These are phyloP conservation scores for Plasmodium adleri DNA, from an alignment of 169 alveolate species.

Conservation along the genomic window DNA sequence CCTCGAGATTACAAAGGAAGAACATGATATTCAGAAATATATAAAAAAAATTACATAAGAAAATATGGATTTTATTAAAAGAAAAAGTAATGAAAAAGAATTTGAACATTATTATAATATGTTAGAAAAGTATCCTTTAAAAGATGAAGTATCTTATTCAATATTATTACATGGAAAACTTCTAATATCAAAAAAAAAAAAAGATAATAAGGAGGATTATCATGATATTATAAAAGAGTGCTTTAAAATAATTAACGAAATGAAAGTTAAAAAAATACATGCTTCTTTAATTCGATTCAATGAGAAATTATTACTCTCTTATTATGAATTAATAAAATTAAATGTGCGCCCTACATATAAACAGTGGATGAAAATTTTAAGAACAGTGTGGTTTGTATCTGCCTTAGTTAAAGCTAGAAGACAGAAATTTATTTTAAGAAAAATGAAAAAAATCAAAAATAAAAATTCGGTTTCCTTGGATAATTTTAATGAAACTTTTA, in stretches of 20 bases:
- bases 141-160: conserved; percentile 68
- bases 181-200: conserved; percentile 14
- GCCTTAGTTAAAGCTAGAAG: conserved; percentile 68
- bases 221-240: conserved; percentile 11
- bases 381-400: conserved; percentile 66
- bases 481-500: conserved; percentile 40
- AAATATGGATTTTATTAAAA: conserved; percentile 41
- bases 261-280: conserved; percentile 48
- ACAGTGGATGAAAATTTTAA: conserved; percentile 54
- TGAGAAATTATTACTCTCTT: conserved; percentile 36
- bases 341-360: conserved; percentile 25
- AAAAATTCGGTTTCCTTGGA: conserved; percentile 14
- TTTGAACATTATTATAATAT: conserved; percentile 24
- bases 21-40: conserved; percentile 51
- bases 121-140: conserved; percentile 30
- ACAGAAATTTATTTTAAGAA: conserved; percentile 36
- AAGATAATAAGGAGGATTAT: neutral
- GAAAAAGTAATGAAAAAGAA: conserved; percentile 39
- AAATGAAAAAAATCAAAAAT: conserved; percentile 16
- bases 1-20: conserved; percentile 57
- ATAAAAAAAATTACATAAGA: conserved; percentile 61
- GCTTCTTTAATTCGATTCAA: conserved; percentile 48
- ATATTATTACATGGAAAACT: conserved; percentile 55
- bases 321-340: conserved; percentile 42
- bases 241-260: conserved; percentile 34